These are phyloP conservation scores for Plantago elongata DNA, from an alignment of 257 asterid species.

Conservation along the genomic window DNA sequence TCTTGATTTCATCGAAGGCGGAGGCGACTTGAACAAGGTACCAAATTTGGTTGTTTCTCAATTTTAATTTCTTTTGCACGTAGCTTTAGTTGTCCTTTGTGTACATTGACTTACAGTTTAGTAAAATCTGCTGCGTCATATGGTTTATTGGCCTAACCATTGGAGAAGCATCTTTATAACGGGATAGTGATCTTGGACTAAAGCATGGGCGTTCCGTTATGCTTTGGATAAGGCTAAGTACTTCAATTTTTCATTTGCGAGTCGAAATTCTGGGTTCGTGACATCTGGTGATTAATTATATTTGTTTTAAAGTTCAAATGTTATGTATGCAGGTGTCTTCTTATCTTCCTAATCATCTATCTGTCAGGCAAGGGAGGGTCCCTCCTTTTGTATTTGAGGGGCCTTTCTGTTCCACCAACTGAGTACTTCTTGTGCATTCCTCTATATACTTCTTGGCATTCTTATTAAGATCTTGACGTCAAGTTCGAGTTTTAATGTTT, in stretches of 20 bases:
- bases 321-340: slow-evolving; percentile 99
- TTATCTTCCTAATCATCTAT: slow-evolving; percentile 98
- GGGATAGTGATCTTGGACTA: slow-evolving; percentile 97
- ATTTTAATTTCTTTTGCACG: slow-evolving; percentile 28
- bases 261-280: slow-evolving; percentile 94
- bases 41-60: slow-evolving; percentile 26
- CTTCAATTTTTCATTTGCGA: slow-evolving; percentile 94
- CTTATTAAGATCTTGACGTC: slow-evolving; percentile 16
- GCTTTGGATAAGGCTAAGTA: slow-evolving; percentile 98
- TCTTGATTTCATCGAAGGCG: slow-evolving; percentile 86
- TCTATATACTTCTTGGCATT: slow-evolving; percentile 24
- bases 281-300: slow-evolving; percentile 50
- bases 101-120: slow-evolving; percentile 91
- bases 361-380: slow-evolving; percentile 88
- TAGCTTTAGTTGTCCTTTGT: slow-evolving; percentile 86
- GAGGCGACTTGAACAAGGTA: slow-evolving; percentile 91
- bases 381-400: slow-evolving; percentile 80
- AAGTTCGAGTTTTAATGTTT: slow-evolving; percentile 24
- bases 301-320: slow-evolving; percentile 73
- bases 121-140: slow-evolving; percentile 85
- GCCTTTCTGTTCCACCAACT: slow-evolving; percentile 84
- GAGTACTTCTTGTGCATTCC: slow-evolving; percentile 77
- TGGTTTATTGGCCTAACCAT: slow-evolving; percentile 94
- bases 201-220: slow-evolving; percentile 94
- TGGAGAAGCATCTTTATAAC: slow-evolving; percentile 94